A percentile compares a stretch with the other conserved stretches of the same genome.
phyloP scores from a whole-genome alignment of 257 asterid genomes.

The Salvia rosmarinus region DNA sequence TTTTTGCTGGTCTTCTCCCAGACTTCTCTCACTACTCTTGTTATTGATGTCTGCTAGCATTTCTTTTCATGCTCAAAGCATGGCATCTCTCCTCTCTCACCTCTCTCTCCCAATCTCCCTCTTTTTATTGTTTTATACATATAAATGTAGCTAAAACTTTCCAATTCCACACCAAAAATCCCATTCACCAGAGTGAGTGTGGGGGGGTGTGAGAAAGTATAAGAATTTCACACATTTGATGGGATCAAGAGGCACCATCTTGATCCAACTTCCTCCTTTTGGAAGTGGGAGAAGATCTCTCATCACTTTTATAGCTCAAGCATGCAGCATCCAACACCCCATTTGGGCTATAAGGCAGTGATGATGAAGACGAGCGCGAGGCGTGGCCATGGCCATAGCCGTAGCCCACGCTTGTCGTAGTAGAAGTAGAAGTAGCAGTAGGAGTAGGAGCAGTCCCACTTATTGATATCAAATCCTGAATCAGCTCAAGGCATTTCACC shows the following conservation, averaged over 20 bases:
- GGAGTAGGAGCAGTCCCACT: conserved; percentile 33
- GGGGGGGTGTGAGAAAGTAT: conserved; percentile 19
- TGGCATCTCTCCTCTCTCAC: neutral
- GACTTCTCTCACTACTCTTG: conserved; percentile 11
- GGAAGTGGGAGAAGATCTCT: conserved; percentile 41
- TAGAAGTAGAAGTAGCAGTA: neutral
- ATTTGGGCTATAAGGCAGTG: conserved; percentile 58
- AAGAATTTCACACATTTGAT: conserved; percentile 4
- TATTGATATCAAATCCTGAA: conserved; percentile 56
- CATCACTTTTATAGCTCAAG: conserved; percentile 60
- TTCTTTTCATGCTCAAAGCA: conserved; percentile 26
- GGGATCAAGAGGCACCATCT: conserved; percentile 35
- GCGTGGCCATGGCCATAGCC: conserved; percentile 1
- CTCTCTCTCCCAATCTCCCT: neutral
- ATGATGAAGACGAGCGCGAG: neutral
- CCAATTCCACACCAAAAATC: conserved; percentile 29
- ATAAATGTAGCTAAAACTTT: conserved; percentile 17
- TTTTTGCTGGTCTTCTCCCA: neutral
- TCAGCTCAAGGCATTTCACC: conserved; percentile 58
- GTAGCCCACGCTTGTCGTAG: conserved; percentile 8
- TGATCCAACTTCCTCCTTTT: conserved; percentile 67
- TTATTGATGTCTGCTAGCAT: conserved; percentile 19
- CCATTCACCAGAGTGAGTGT: conserved; percentile 29
- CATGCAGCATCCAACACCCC: conserved; percentile 69
- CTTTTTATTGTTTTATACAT: neutral